Evolutionary conservation across 2,329 filamentous ascomycete genomes (phyloP).

Genomic region (Chrysosporium queenslandicum): DNA sequence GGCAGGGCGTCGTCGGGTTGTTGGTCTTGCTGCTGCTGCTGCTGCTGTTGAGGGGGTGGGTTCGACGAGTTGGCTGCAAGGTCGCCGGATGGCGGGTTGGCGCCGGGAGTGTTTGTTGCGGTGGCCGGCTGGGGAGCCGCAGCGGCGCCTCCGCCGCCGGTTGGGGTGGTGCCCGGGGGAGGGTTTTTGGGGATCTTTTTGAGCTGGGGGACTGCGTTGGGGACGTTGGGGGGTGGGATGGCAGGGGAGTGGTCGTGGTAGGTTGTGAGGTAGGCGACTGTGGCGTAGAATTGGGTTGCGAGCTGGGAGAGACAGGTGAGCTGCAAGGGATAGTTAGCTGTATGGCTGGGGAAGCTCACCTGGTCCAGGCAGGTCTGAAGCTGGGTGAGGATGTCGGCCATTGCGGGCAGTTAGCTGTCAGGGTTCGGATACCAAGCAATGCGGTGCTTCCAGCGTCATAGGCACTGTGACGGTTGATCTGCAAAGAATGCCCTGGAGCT

Average conservation of each 20-base stretch:
- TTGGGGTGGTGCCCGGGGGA: constrained; percentile 15
- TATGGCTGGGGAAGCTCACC: constrained; percentile 21
- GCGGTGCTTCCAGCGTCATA: not conserved
- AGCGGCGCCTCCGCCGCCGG: constrained; percentile 10
- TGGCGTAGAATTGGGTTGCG: constrained; percentile 44
- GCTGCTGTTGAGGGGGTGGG: constrained; percentile 15
- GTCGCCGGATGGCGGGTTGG: not conserved
- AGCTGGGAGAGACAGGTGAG: constrained; percentile 25
- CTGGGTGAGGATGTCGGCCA: constrained; percentile 43
- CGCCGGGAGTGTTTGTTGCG: constrained; percentile 21
- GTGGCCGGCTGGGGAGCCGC: constrained; percentile 22
- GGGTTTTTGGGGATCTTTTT: constrained; percentile 36
- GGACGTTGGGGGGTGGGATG: constrained; percentile 25
- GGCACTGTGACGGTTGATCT: not conserved
- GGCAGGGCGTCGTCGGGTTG: constrained; percentile 1
- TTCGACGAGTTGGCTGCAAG: constrained; percentile 8
- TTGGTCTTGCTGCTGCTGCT: constrained; percentile 15
- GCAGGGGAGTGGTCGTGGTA: constrained; percentile 39
- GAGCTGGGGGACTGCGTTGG: constrained; percentile 29
- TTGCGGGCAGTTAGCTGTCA: not conserved
- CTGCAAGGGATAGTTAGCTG: not conserved
- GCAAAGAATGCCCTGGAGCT: no score
- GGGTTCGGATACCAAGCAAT: not conserved
- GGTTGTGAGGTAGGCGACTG: constrained; percentile 39
- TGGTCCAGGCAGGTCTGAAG: constrained; percentile 44